These are phyloP conservation scores for Paramyrothecium roridum DNA, from an alignment of 2,329 filamentous ascomycete genomes.

Conservation along the genomic window DNA sequence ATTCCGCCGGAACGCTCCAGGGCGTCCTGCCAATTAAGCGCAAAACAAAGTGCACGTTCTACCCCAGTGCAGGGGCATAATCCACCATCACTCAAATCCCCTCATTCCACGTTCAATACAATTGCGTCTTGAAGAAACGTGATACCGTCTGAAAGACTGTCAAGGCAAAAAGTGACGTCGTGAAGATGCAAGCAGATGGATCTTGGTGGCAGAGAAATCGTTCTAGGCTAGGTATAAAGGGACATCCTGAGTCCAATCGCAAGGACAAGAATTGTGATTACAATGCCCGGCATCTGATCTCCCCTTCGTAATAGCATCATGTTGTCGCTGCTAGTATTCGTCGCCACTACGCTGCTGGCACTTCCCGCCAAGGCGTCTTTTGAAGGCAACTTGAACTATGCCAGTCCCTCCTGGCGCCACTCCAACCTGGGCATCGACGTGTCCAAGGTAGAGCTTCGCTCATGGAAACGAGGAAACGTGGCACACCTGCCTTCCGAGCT, in stretches of 20 bases:
- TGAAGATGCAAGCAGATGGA: neutral
- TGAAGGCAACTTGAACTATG: conserved; percentile 61
- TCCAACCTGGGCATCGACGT: conserved; percentile 62
- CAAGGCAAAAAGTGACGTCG: neutral
- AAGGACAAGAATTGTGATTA: too few species aligned
- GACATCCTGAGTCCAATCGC: too few species aligned
- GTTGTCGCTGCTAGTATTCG: neutral
- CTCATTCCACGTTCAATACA: neutral
- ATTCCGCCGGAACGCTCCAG: too few species aligned
- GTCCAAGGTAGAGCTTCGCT: conserved; percentile 35
- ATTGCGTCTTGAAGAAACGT: neutral
- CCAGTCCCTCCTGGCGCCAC: conserved; percentile 63
- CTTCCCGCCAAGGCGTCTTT: conserved; percentile 7
- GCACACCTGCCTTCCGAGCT: conserved; percentile 42
- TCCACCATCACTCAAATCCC: neutral
- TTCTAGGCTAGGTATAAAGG: too few species aligned
- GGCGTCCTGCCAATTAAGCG: neutral
- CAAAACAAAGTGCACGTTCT: neutral
- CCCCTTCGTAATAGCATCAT: neutral
- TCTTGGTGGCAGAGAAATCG: neutral
- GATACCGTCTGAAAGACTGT: neutral
- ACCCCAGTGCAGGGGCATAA: neutral
- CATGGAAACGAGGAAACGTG: conserved; percentile 31
- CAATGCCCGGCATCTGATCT: neutral
- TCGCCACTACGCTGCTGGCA: neutral